A percentile compares a stretch with the other conserved stretches of the same genome.
Evolutionary conservation across 768 basidiomycete species (phyloP).

Genomic region (Ephemerocybe angulata): DNA sequence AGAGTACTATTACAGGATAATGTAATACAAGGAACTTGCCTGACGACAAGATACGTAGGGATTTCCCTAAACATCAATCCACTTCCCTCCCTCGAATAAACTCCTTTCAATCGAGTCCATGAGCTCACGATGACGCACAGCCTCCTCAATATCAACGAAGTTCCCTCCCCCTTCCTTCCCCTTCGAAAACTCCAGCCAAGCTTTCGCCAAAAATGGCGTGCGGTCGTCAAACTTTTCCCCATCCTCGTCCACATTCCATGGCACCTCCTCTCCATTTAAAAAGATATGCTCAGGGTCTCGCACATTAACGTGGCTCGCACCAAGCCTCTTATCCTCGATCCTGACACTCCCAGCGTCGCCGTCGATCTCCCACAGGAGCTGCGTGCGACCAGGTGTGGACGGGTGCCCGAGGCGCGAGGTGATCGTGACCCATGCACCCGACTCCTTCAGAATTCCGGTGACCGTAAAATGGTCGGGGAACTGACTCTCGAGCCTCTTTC

Average conservation of each 20-base stretch:
- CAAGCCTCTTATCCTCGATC: slow-evolving; percentile 8
- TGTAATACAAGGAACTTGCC: too few species aligned
- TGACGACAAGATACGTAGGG: too few species aligned
- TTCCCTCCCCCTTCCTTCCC: slow-evolving; percentile 7
- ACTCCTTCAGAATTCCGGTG: slow-evolving; percentile 5
- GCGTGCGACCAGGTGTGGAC: slow-evolving; percentile 8
- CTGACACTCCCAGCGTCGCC: slow-evolving; percentile 14
- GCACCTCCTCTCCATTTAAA: slow-evolving; percentile 18
- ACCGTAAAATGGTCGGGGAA: slow-evolving; percentile 9
- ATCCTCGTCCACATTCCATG: slow-evolving; percentile 1
- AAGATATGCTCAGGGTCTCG: slow-evolving; percentile 11
- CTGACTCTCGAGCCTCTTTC: not conserved
- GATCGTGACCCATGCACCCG: slow-evolving; percentile 6
- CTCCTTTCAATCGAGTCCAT: slow-evolving; percentile 17
- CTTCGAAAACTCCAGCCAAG: slow-evolving; percentile 15
- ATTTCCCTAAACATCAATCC: not conserved
- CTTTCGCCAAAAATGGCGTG: not conserved
- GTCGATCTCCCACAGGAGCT: slow-evolving; percentile 15
- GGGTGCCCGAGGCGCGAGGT: slow-evolving; percentile 2
- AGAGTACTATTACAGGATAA: too few species aligned
- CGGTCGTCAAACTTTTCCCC: not conserved
- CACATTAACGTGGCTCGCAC: not conserved
- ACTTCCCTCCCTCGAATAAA: not conserved
- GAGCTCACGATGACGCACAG: slow-evolving; percentile 14
- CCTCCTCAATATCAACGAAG: slow-evolving; percentile 20